Percentiles rank a stretch among this genome's conserved stretches.
phyloP scores from a whole-genome alignment of 2,329 filamentous ascomycete species.

The Xylariaceae sp. region DNA sequence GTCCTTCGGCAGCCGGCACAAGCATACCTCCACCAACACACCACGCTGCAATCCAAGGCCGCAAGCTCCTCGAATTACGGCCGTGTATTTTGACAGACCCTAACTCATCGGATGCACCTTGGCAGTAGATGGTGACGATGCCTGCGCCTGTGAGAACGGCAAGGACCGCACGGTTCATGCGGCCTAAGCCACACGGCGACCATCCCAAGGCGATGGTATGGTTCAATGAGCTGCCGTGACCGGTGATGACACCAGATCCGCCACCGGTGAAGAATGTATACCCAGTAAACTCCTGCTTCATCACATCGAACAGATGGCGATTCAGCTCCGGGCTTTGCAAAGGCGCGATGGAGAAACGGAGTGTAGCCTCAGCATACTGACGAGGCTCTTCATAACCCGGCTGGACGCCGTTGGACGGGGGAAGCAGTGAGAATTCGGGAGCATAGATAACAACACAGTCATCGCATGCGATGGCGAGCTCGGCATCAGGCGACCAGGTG shows the following conservation, averaged over 20 bases:
- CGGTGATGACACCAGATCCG: constrained; percentile 53
- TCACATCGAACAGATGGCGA: constrained; percentile 37
- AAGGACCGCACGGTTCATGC: constrained; percentile 58
- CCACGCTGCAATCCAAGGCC: constrained; percentile 61
- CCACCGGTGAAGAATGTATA: constrained; percentile 49
- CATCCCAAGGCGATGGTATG: constrained; percentile 61
- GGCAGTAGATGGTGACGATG: constrained; percentile 57
- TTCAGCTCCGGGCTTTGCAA: constrained; percentile 37
- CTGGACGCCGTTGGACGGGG: constrained; percentile 1
- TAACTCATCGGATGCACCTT: constrained; percentile 43
- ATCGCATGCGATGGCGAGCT: constrained; percentile 62
- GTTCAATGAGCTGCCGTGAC: constrained; percentile 57
- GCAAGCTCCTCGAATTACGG: constrained; percentile 48
- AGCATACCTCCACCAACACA: constrained; percentile 59
- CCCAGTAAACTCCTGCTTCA: constrained; percentile 33
- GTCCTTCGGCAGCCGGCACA: constrained; percentile 49
- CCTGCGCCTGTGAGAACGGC: constrained; percentile 58
- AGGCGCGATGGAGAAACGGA: constrained; percentile 41
- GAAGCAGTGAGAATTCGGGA: constrained; percentile 49
- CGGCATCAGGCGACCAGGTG: constrained; percentile 63
- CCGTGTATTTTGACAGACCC: constrained; percentile 38
- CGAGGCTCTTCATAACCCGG: constrained; percentile 33
- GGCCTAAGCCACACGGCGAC: constrained; percentile 64
- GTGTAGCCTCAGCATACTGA: constrained; percentile 40
- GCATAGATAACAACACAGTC: constrained; percentile 60